Evolutionary conservation across 202 grass and related monocot species (phyloP), one percentile per base, ranked within the genome.

Genomic region (Carex arenaria): DNA sequence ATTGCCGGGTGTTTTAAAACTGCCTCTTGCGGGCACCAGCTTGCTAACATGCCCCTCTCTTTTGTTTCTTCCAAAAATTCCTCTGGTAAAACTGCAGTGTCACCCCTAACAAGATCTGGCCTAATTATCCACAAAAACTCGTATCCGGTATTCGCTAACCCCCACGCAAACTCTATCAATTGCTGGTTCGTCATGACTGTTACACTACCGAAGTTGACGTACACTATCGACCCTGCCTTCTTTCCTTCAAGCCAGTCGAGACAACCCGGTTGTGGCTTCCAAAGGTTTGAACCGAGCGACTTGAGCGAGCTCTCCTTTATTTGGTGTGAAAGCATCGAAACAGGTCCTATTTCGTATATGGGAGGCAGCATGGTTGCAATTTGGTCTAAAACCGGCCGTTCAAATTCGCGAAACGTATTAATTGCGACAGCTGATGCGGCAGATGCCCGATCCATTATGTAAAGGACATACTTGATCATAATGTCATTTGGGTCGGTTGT

Each of bases 81-180:
- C 47, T 78, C 80, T 12, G 88, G 91, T 62, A 93, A 85, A 80
- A 89, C 88, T 18, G 91, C 91, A 3, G 68, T 75, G 32, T 90
- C 84, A 54, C 91, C 91, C 11, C 72, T 52, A 14, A 93, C 81
- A 3, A 93, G 84, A 78, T 93, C 91, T 5, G 88, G 91, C 13
- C 91, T 80, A 82, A 90, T 75, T 65, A 93, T 40, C 91, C 91
- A 93, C 55, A 93, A 47, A 47, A 93, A 93, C 10, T 75, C 40
- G 22, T 92, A 68, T 17, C 85, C 85, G 61, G 85, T 90, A 53
- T 82, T 86, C 31, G 85, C 87, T 0, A 92, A 71, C 0, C 88
- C 90, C 88, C 90, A 90, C 8, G 90, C 90, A 42, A 92, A 92
- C 73, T 92, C 90, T 7, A 92, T 40, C 18, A 92, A 62, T 81